Base-by-base conservation (phyloP, 2,329 filamentous ascomycete species). In the Xylaria digitata region DNA sequence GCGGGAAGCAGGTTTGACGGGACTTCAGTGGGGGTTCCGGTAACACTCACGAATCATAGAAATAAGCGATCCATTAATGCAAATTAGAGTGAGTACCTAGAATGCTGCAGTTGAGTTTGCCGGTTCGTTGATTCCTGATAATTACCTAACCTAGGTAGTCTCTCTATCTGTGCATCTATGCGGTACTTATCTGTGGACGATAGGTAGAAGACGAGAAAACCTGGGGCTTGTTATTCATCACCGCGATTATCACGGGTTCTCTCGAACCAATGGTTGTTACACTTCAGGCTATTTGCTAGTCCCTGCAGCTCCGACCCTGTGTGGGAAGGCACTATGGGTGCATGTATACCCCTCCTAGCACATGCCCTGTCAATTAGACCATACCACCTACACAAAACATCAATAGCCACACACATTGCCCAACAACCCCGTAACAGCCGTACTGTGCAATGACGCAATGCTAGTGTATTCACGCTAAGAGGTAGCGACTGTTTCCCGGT, bases 381-480 rank as follows among this genome's bases (percentile, higher is more conserved):
- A n/a, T n/a, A n/a, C n/a, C n/a, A n/a, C n/a, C n/a, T n/a, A n/a
- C n/a, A n/a, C n/a, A n/a, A n/a, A n/a, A n/a, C n/a, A n/a, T n/a
- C n/a, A n/a, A n/a, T n/a, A n/a, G n/a, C n/a, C n/a, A n/a, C n/a
- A n/a, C n/a, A n/a, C n/a, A n/a, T n/a, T n/a, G n/a, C n/a, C n/a
- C n/a, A n/a, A n/a, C n/a, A n/a, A n/a, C n/a, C 43, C 43, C 40
- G 17, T 6, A 30, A 17, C 37, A 13, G 3, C 26, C 11, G 7
- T 54, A 30, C 26, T 11, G 7, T 54, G 17, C 34, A 23, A 56
- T 56, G 53, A 56, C 53, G 40, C 53, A 56, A 56, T 7, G 3
- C 13, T 55, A 9, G 32, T 34, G 32, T 34, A 37, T 8, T 8
- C 11, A 37, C 11, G 8, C 8, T 53, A 5, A n/a, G n/a, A n/a